phyloP scores from a whole-genome alignment of 2,329 filamentous ascomycete species.

The Gremmenia infestans region DNA sequence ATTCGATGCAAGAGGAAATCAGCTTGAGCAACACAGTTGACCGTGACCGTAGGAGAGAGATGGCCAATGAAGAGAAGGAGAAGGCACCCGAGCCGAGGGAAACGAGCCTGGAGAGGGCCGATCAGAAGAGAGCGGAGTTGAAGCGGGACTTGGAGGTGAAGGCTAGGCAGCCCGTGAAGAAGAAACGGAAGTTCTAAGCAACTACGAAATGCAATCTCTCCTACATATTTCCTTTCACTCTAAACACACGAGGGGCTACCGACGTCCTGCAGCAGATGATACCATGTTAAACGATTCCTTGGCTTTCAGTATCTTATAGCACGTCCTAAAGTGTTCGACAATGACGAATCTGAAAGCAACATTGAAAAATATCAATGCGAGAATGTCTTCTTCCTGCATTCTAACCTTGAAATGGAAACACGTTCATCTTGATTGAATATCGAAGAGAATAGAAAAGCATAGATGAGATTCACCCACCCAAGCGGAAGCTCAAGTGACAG shows the following conservation, averaged over 20 bases:
- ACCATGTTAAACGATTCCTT: too few species aligned
- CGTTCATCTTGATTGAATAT: too few species aligned
- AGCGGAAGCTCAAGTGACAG: too few species aligned
- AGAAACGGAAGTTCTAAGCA: constrained; percentile 31
- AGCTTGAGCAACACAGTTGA: neutral
- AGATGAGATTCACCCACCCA: too few species aligned
- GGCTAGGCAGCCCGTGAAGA: constrained; percentile 28
- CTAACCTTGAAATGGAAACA: too few species aligned
- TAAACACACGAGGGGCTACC: neutral
- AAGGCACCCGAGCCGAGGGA: constrained; percentile 19
- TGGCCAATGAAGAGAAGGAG: constrained; percentile 10
- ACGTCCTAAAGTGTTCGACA: too few species aligned
- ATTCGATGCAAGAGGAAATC: neutral
- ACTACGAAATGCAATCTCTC: neutral
- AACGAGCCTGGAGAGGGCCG: constrained; percentile 29
- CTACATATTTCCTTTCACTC: neutral
- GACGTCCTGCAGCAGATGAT: neutral
- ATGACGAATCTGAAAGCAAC: too few species aligned
- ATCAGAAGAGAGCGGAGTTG: constrained; percentile 27
- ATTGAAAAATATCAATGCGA: too few species aligned
- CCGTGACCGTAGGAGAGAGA: constrained; percentile 11
- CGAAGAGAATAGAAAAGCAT: too few species aligned
- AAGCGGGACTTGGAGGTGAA: constrained; percentile 31
- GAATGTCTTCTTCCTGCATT: too few species aligned
- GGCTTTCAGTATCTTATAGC: too few species aligned